phyloP scores from a whole-genome alignment of 2,329 filamentous ascomycete species.

The Rhytidhysteron rufulum region DNA sequence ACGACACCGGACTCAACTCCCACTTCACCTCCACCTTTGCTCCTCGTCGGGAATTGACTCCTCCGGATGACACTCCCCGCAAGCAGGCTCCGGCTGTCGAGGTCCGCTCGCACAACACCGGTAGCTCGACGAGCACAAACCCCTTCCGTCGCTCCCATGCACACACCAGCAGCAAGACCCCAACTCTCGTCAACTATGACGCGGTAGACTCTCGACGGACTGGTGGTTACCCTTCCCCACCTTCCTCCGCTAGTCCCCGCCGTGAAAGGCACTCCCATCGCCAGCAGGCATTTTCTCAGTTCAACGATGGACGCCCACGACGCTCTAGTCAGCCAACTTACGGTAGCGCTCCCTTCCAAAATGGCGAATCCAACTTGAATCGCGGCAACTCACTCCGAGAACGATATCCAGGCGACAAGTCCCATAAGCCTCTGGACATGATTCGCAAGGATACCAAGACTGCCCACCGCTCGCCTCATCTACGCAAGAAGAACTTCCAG shows the following conservation, averaged over 20 bases:
- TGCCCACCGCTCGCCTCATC: slow-evolving; percentile 64
- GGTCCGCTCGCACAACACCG: slow-evolving; percentile 30
- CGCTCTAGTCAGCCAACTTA: slow-evolving; percentile 30
- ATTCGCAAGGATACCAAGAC: slow-evolving; percentile 60
- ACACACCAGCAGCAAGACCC: slow-evolving; percentile 25
- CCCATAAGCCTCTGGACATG: slow-evolving; percentile 63
- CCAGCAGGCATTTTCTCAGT: slow-evolving; percentile 26
- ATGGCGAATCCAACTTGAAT: slow-evolving; percentile 17
- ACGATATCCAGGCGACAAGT: slow-evolving; percentile 62
- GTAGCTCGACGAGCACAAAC: slow-evolving; percentile 39
- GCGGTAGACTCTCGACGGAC: slow-evolving; percentile 20
- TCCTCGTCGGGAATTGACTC: slow-evolving; percentile 22
- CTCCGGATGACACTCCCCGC: slow-evolving; percentile 28
- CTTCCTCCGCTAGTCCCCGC: slow-evolving; percentile 53
- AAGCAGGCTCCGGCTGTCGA: slow-evolving; percentile 20
- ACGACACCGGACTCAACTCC: slow-evolving; percentile 62
- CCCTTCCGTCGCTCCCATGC: slow-evolving; percentile 39
- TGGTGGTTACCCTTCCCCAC: slow-evolving; percentile 48
- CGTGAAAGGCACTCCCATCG: slow-evolving; percentile 34
- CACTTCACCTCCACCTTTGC: slow-evolving; percentile 51
- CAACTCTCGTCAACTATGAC: slow-evolving; percentile 13
- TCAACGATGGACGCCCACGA: slow-evolving; percentile 26
- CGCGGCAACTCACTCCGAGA: slow-evolving; percentile 53
- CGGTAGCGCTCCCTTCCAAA: slow-evolving; percentile 21
- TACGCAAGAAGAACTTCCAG: slow-evolving; percentile 62